phyloP scores from a whole-genome alignment of 108 stramenopile species.

The Mediolabrus comicus region DNA sequence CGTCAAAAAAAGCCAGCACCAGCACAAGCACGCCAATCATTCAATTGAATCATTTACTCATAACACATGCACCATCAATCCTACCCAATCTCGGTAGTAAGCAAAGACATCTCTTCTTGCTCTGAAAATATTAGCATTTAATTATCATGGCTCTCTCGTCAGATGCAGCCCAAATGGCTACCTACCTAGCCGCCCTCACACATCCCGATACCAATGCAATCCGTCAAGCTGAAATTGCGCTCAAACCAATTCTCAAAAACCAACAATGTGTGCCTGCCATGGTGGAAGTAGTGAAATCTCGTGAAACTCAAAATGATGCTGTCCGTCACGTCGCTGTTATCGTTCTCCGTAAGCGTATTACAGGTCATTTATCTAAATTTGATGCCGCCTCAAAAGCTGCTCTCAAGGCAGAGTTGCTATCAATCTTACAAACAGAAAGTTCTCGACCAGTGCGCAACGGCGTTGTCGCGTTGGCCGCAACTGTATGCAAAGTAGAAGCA shows the following conservation, averaged over 20 bases:
- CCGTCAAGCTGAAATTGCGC: constrained; percentile 80
- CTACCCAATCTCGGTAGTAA: neutral
- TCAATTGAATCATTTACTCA: no score
- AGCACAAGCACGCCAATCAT: no score
- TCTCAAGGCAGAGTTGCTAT: constrained; percentile 70
- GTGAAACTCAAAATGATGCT: constrained; percentile 55
- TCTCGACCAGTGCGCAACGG: constrained; percentile 82
- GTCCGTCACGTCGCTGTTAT: constrained; percentile 92
- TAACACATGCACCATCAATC: neutral
- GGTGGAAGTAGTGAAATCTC: constrained; percentile 63
- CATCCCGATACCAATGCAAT: constrained; percentile 89
- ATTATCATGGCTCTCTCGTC: constrained; percentile 39
- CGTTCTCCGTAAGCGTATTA: constrained; percentile 88
- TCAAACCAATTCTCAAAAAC: constrained; percentile 87
- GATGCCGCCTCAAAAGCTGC: constrained; percentile 55
- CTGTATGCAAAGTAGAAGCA: constrained; percentile 67
- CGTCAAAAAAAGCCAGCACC: no score
- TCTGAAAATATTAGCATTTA: neutral
- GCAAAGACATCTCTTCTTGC: neutral
- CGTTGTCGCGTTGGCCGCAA: constrained; percentile 74
- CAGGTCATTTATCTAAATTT: constrained; percentile 75
- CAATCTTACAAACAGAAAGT: constrained; percentile 74
- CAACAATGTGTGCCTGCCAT: constrained; percentile 76
- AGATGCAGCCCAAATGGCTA: constrained; percentile 50
- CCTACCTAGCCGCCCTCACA: constrained; percentile 71